Evolutionary conservation across 2,329 filamentous ascomycete genomes (phyloP).

Genomic region (Nothophoma quercina): DNA sequence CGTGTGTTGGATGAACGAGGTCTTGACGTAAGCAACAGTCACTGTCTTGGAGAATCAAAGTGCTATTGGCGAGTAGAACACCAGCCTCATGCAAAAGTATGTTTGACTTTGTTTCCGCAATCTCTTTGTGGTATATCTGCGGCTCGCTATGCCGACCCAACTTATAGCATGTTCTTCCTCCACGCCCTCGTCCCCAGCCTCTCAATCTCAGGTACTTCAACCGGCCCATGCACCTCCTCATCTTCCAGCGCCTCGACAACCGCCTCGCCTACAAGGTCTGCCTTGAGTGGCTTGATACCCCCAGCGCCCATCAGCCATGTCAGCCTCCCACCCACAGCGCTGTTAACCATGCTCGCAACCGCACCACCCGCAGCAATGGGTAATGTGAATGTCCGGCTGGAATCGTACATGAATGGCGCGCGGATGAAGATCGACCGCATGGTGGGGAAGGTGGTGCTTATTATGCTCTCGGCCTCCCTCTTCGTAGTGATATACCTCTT

Average conservation of each 20-base stretch:
- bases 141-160: too few species aligned
- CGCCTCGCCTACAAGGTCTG: slow-evolving; percentile 85
- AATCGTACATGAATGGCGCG: slow-evolving; percentile 89
- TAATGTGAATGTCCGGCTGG: slow-evolving; percentile 79
- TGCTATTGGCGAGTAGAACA: too few species aligned
- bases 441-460: slow-evolving; percentile 73
- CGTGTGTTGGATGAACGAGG: too few species aligned
- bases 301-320: slow-evolving; percentile 80
- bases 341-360: slow-evolving; percentile 78
- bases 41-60: too few species aligned
- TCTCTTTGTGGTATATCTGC: too few species aligned
- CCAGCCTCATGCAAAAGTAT: too few species aligned
- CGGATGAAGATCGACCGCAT: slow-evolving; percentile 85
- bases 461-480: slow-evolving; percentile 82
- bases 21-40: too few species aligned
- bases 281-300: slow-evolving; percentile 85
- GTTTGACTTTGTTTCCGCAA: too few species aligned
- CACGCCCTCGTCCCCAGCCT: slow-evolving; percentile 80
- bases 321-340: slow-evolving; percentile 76
- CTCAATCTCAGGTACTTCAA: slow-evolving; percentile 83
- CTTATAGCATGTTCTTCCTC: slow-evolving; percentile 92
- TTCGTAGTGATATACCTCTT: slow-evolving; percentile 89
- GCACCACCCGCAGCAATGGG: slow-evolving; percentile 82
- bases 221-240: slow-evolving; percentile 72
- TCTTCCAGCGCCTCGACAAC: slow-evolving; percentile 87